phyloP scores from a whole-genome alignment of 2,329 filamentous ascomycete genomes.

The Pseudogymnoascus sp. region DNA sequence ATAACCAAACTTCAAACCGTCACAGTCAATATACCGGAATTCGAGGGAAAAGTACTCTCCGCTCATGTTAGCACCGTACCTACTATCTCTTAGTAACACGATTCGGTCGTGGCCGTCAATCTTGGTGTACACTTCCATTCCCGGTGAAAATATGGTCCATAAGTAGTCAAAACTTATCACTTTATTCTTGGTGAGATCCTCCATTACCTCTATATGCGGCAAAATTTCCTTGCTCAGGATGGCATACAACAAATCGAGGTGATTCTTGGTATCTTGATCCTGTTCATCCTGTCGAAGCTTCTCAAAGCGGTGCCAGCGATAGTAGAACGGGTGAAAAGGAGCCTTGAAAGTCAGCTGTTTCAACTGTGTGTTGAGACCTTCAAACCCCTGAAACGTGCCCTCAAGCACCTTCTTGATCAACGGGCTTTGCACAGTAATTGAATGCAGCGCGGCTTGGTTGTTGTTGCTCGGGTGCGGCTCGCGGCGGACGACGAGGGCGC shows the following conservation, averaged over 20 bases:
- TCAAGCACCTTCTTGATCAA: slow-evolving; percentile 26
- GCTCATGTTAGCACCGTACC: slow-evolving; percentile 18
- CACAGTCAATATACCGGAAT: slow-evolving; percentile 14
- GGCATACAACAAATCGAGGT: slow-evolving; percentile 26
- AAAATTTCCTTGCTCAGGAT: slow-evolving; percentile 24
- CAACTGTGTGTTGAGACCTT: slow-evolving; percentile 26
- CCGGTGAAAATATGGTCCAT: slow-evolving; percentile 29
- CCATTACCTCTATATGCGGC: slow-evolving; percentile 14
- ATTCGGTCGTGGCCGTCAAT: slow-evolving; percentile 15
- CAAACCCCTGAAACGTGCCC: slow-evolving; percentile 25
- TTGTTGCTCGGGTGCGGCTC: slow-evolving; percentile 17
- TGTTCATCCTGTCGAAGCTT: slow-evolving; percentile 18
- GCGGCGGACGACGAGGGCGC: slow-evolving; percentile 20
- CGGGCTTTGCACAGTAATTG: slow-evolving; percentile 29
- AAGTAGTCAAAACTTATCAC: slow-evolving; percentile 35
- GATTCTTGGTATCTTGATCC: slow-evolving; percentile 23
- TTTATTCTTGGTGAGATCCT: slow-evolving; percentile 28
- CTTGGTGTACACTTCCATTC: slow-evolving; percentile 16
- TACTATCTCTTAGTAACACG: slow-evolving; percentile 15
- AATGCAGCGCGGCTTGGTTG: slow-evolving; percentile 20
- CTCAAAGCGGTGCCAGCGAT: slow-evolving; percentile 27
- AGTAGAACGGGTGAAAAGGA: slow-evolving; percentile 29
- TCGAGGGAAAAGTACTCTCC: slow-evolving; percentile 14
- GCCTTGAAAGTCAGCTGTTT: slow-evolving; percentile 26
- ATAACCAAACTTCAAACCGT: slow-evolving; percentile 16